Percentiles rank a stretch among this genome's conserved stretches.
These are phyloP conservation scores for Kernera saxatilis DNA, from an alignment of 345 rosid genomes.

Conservation along the genomic window DNA sequence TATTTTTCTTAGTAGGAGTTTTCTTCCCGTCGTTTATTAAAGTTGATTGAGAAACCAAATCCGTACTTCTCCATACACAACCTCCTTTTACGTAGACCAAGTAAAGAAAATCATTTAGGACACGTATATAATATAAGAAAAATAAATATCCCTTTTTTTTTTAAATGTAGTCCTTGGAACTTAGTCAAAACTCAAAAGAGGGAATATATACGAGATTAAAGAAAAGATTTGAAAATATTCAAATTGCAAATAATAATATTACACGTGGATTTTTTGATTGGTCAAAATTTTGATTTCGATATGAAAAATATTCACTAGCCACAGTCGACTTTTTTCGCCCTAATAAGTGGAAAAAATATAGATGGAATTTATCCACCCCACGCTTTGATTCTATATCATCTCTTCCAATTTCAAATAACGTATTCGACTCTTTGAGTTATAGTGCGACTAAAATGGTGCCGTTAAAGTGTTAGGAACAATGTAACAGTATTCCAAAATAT, in stretches of 20 bases:
- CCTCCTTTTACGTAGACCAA: not conserved
- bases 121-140: constrained; percentile 18
- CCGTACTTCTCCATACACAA: constrained; percentile 12
- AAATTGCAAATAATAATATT: not conserved
- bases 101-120: not conserved
- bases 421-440: not conserved
- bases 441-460: not conserved
- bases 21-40: not conserved
- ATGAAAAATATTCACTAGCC: not conserved
- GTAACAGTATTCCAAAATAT: no score
- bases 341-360: not conserved
- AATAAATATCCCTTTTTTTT: not conserved
- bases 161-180: not conserved
- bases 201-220: not conserved
- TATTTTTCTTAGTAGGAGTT: not conserved
- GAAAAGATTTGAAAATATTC: not conserved
- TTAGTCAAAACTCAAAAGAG: not conserved
- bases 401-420: not conserved
- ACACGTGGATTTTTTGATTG: constrained; percentile 2
- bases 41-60: not conserved
- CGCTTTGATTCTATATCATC: not conserved
- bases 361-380: not conserved
- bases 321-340: not conserved
- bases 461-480: not conserved
- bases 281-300: constrained; percentile 12